These are phyloP conservation scores for Colletotrichum lentis DNA, from an alignment of 2,329 filamentous ascomycete species.

Conservation along the genomic window DNA sequence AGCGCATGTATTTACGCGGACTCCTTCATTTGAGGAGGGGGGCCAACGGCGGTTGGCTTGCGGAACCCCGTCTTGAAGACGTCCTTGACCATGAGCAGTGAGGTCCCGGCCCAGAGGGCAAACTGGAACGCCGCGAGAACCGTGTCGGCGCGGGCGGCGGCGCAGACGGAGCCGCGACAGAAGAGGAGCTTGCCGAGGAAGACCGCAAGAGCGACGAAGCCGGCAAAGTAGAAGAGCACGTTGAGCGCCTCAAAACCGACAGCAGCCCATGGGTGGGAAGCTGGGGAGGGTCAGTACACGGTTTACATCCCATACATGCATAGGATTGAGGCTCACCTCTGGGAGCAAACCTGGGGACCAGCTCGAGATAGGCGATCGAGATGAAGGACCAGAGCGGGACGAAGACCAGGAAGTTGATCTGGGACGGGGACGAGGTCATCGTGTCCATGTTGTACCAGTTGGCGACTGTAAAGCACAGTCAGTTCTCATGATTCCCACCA, in stretches of 20 bases:
- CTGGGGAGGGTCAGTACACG: constrained; percentile 40
- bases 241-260: constrained; percentile 62
- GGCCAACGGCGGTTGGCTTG: constrained; percentile 43
- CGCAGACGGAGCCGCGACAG: constrained; percentile 66
- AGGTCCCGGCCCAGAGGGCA: constrained; percentile 60
- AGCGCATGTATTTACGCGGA: constrained; percentile 32
- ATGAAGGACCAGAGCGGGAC: constrained; percentile 62
- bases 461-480: constrained; percentile 55
- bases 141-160: constrained; percentile 62
- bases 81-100: constrained; percentile 56
- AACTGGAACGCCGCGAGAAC: constrained; percentile 64
- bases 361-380: constrained; percentile 63
- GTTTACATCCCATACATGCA: too few relatives aligned
- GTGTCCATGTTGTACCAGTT: constrained; percentile 68
- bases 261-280: constrained; percentile 58
- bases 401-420: constrained; percentile 67
- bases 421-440: constrained; percentile 60
- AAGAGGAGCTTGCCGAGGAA: constrained; percentile 65
- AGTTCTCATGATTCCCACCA: constrained; percentile 2
- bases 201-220: constrained; percentile 65
- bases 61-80: constrained; percentile 55
- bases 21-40: constrained; percentile 39
- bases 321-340: constrained; percentile 45
- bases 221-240: constrained; percentile 65
- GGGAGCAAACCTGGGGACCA: constrained; percentile 56